A percentile compares a stretch with the other conserved stretches of the same genome.
Conservation (phyloP, 495 filamentous ascomycete species). For the Aspergillus ostianus region DNA sequence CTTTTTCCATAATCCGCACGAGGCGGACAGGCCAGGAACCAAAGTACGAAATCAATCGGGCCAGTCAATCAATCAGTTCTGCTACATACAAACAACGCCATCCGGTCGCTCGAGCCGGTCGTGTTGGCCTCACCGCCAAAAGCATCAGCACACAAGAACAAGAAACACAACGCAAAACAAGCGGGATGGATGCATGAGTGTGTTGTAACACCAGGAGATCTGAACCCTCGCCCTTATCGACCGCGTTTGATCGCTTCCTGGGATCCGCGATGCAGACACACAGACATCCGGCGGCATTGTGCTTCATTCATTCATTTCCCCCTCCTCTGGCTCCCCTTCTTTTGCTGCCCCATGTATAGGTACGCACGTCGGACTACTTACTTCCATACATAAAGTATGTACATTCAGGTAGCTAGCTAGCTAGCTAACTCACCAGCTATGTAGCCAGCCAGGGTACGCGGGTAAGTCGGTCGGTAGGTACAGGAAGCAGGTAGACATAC, state of each 20-base stretch:
- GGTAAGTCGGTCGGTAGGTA: not conserved
- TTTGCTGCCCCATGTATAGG: constrained; percentile 1
- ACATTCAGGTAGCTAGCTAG: too few species aligned
- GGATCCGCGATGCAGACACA: constrained; percentile 2
- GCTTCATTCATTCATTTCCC: not conserved
- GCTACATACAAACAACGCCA: not conserved
- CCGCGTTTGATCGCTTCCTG: not conserved
- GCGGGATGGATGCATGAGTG: not conserved
- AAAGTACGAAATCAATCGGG: not conserved
- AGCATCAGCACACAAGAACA: too few species aligned
- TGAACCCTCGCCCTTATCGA: not conserved
- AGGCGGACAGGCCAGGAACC: not conserved
- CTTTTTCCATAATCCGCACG: constrained; percentile 11
- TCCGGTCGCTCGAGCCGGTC: not conserved
- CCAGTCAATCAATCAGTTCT: too few species aligned
- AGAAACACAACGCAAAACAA: too few species aligned
- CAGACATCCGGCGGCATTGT: not conserved
- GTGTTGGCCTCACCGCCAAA: not conserved
- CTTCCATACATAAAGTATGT: not conserved
- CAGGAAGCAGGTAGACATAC: constrained; percentile 9
- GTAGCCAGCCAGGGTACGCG: not conserved
- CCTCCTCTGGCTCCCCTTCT: not conserved
- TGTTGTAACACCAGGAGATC: not conserved
- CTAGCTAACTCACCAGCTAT: not conserved
- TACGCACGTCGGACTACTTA: not conserved